Evolutionary conservation across 2,329 filamentous ascomycete genomes (phyloP).

Genomic region (Sclerotinia spermophila): DNA sequence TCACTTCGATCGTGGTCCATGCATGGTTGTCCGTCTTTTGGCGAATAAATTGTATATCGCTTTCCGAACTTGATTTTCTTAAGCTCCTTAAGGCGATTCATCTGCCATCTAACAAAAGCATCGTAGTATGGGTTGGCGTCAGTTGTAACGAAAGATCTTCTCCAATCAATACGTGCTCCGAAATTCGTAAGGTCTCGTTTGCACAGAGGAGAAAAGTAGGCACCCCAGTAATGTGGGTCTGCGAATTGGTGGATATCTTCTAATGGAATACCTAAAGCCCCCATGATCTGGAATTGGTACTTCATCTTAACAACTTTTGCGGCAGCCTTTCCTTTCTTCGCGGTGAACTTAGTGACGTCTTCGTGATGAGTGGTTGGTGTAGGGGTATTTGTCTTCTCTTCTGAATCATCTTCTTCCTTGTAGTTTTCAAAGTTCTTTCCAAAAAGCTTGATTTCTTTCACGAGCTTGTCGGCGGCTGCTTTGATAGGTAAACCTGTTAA

Average conservation of each 20-base stretch:
- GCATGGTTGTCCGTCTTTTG: constrained; percentile 83
- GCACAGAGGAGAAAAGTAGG: constrained; percentile 83
- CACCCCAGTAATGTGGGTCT: constrained; percentile 86
- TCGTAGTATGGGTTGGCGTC: constrained; percentile 97
- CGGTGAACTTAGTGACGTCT: constrained; percentile 86
- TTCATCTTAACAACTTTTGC: constrained; percentile 90
- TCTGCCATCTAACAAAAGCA: constrained; percentile 93
- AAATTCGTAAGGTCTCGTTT: constrained; percentile 77
- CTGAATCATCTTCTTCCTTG: constrained; percentile 56
- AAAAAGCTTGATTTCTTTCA: constrained; percentile 84
- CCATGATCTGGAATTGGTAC: constrained; percentile 95
- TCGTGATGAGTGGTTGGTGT: constrained; percentile 67
- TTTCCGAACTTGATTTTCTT: constrained; percentile 93
- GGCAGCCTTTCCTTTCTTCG: constrained; percentile 88
- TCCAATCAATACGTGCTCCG: constrained; percentile 88
- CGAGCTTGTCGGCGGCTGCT: constrained; percentile 91
- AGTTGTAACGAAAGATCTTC: constrained; percentile 87
- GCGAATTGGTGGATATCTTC: constrained; percentile 93
- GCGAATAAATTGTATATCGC: constrained; percentile 88
- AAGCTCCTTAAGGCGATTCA: constrained; percentile 84
- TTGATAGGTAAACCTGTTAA: constrained; percentile 98
- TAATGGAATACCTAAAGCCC: constrained; percentile 79
- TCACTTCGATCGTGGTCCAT: constrained; percentile 82
- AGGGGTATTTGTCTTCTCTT: constrained; percentile 47
- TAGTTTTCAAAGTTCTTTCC: constrained; percentile 81